Percentiles rank a stretch among this genome's conserved stretches.
Evolutionary conservation across 1,284 basidiomycete genomes (phyloP).

Genomic region (Microbotryum violaceum): DNA sequence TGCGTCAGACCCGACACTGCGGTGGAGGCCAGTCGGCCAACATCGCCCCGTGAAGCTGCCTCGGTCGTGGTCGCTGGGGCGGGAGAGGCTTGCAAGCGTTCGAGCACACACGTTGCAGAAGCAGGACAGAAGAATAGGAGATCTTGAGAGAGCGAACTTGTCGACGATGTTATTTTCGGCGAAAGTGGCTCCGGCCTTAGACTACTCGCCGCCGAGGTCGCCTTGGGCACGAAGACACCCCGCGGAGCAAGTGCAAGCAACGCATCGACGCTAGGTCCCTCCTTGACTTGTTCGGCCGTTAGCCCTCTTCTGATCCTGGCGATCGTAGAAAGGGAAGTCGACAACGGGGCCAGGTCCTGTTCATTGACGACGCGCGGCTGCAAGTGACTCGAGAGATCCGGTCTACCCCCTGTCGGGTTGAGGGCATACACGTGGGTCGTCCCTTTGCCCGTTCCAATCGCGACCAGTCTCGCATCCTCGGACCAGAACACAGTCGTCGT

Average conservation of each 20-base stretch:
- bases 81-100: slow-evolving; percentile 10
- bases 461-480: slow-evolving; percentile 61
- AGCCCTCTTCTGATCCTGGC: slow-evolving; percentile 11
- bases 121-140: slow-evolving; percentile 12
- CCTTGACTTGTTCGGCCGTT: too few relatives aligned
- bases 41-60: slow-evolving; percentile 16
- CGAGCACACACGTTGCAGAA: not conserved
- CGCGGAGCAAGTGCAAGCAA: not conserved
- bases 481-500: slow-evolving; percentile 57
- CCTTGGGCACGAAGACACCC: slow-evolving; percentile 10
- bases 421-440: slow-evolving; percentile 58
- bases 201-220: not conserved
- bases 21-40: slow-evolving; percentile 19
- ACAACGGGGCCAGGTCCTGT: slow-evolving; percentile 13
- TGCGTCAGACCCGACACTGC: slow-evolving; percentile 26
- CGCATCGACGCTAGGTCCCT: not conserved
- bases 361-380: slow-evolving; percentile 11
- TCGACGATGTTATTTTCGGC: not conserved
- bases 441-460: slow-evolving; percentile 51
- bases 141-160: slow-evolving; percentile 11
- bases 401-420: slow-evolving; percentile 64
- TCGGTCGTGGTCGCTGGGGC: slow-evolving; percentile 1
- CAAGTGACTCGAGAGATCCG: slow-evolving; percentile 35
- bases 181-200: not conserved
- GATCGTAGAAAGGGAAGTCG: slow-evolving; percentile 8